Conservation (phyloP, 257 asterid genomes). For the Nicotiana obtusifolia region DNA sequence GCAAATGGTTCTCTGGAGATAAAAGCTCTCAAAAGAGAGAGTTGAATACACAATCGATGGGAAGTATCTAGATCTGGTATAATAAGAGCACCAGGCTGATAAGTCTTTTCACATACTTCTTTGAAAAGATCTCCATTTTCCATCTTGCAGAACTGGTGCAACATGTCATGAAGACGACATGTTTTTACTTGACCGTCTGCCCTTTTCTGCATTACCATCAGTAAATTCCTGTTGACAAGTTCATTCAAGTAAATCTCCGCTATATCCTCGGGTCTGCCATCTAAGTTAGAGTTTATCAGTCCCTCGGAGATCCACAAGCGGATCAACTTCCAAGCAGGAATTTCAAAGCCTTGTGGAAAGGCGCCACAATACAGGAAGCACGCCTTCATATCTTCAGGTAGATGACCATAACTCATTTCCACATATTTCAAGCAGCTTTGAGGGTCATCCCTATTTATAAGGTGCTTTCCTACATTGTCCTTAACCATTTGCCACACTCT, state of each 20-base stretch:
- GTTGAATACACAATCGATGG: conserved; percentile 29
- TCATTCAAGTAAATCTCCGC: conserved; percentile 12
- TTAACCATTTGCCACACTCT: conserved; percentile 8
- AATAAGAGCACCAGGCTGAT: not conserved
- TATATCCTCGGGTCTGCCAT: conserved; percentile 6
- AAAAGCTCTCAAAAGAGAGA: conserved; percentile 4
- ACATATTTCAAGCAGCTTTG: too few relatives aligned
- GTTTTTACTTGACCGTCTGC: conserved; percentile 23
- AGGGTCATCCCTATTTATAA: not conserved
- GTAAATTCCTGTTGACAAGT: not conserved
- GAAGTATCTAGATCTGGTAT: not conserved
- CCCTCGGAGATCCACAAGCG: conserved; percentile 46
- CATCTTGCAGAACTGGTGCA: conserved; percentile 22
- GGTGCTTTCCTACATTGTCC: conserved; percentile 14
- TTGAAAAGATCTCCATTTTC: not conserved
- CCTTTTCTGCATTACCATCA: conserved; percentile 22
- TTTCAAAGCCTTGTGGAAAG: too few relatives aligned
- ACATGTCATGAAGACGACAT: conserved; percentile 14
- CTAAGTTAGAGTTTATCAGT: conserved; percentile 14
- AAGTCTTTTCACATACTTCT: too few relatives aligned
- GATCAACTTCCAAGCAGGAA: not conserved
- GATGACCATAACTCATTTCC: too few relatives aligned
- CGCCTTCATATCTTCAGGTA: too few relatives aligned
- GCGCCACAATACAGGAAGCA: too few relatives aligned
- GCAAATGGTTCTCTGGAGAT: not conserved